These are phyloP conservation scores for Pelargonium australe DNA, from an alignment of 441 rosid genomes.

Conservation along the genomic window DNA sequence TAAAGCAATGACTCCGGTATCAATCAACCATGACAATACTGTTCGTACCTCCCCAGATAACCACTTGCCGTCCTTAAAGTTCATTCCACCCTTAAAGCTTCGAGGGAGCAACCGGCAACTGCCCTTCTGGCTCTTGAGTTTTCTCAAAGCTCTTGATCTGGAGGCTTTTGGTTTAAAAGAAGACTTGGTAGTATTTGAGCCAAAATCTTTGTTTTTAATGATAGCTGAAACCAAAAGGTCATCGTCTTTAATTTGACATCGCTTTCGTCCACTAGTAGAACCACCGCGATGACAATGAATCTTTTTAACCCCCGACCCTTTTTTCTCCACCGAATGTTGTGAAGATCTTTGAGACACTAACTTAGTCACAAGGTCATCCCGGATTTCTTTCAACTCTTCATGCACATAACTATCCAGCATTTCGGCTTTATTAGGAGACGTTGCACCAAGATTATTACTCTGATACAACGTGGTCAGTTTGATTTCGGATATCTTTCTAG, in stretches of 20 bases:
- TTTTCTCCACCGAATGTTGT: slow-evolving; percentile 26
- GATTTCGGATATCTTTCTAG: slow-evolving; percentile 64
- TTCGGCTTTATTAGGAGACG: slow-evolving; percentile 22
- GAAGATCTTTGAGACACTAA: slow-evolving; percentile 21
- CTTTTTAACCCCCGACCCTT: slow-evolving; percentile 34
- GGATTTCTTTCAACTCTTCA: slow-evolving; percentile 30
- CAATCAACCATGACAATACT: slow-evolving; percentile 72
- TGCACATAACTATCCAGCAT: slow-evolving; percentile 28
- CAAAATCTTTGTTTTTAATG: slow-evolving; percentile 46
- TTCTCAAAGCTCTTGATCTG: slow-evolving; percentile 40
- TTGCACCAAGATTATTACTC: slow-evolving; percentile 24
- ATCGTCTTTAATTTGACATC: slow-evolving; percentile 53
- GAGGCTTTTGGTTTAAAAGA: slow-evolving; percentile 39
- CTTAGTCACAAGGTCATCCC: slow-evolving; percentile 23
- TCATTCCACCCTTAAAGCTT: slow-evolving; percentile 43
- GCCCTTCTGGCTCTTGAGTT: slow-evolving; percentile 46
- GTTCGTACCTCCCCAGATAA: slow-evolving; percentile 51
- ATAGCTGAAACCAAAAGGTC: slow-evolving; percentile 60
- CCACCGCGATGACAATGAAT: slow-evolving; percentile 24
- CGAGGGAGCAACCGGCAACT: slow-evolving; percentile 66
- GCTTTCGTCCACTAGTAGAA: slow-evolving; percentile 37
- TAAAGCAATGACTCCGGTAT: slow-evolving; percentile 46
- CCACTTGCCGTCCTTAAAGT: slow-evolving; percentile 37
- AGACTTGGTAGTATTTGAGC: slow-evolving; percentile 30
- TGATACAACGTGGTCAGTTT: slow-evolving; percentile 34